Base-by-base conservation (phyloP, 2,329 filamentous ascomycete species). In the Aspergillus sp. region DNA sequence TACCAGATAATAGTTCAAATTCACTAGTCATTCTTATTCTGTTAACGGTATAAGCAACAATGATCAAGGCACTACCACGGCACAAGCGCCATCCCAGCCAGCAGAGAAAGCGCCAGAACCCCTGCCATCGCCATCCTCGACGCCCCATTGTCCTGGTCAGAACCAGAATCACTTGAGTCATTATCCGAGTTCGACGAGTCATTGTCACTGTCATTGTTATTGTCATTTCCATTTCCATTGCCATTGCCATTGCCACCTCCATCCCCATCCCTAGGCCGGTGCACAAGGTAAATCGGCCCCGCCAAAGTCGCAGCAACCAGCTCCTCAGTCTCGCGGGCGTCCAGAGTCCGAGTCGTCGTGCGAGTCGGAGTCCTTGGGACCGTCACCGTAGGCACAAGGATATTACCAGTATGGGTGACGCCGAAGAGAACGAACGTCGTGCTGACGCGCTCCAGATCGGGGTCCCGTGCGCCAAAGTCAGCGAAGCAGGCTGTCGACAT, bases 401-500 rank as follows among this genome's bases (percentile, higher is more conserved):
- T 8, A 15, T 11, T 11, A 13, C 24, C 51, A 15, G 30, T 54
- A 3, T 19, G 33, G 13, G 55, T 52, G 8, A 30, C 30, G 15
- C 55, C 55, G 15, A 33, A 13, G 1, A 47, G 12, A 13, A 52
- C 39, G 20, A 39, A 53, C 3, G 33, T 57, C 12, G 55, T 52
- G n/a, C 15, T 30, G 4, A 34, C 45, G 20, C 37, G 11, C 17
- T 48, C 27, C 30, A 48, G 24, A 27, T 48, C n/a, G 8, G n/a
- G 22, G 45, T 48, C 15, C 1, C 9, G n/a, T 15, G 13, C 24
- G 7, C 5, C 9, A 41, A 11, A 52, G 33, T 27, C 20, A 5
- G 48, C 42, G 24, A 20, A 22, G 42, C 55, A 57, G 30, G 41
- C 55, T 3, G 55, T 57, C 11, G 47, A 40, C 22, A 47, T 24